These are phyloP conservation scores for Dendryphion nanum DNA, from an alignment of 2,329 filamentous ascomycete genomes.

Conservation along the genomic window DNA sequence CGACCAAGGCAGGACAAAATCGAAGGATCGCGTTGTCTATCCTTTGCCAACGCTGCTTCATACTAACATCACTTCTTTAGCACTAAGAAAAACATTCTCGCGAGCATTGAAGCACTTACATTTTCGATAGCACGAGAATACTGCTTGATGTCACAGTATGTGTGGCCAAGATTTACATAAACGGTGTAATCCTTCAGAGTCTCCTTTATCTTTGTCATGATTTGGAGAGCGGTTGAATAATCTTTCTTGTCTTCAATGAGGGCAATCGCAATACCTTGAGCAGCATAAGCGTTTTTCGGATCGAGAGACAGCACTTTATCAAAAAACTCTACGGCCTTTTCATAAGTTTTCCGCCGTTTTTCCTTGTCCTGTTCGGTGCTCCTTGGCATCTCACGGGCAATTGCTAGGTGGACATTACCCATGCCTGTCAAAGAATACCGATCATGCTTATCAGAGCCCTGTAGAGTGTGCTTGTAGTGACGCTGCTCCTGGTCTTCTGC, in stretches of 20 bases:
- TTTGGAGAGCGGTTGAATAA: conserved; percentile 73
- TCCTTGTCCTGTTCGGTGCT: conserved; percentile 88
- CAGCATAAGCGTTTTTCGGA: conserved; percentile 90
- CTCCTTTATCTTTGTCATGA: conserved; percentile 88
- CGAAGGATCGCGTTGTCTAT: conserved; percentile 73
- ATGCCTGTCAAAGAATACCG: conserved; percentile 95
- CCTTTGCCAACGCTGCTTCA: conserved; percentile 77
- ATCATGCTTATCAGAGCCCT: conserved; percentile 89
- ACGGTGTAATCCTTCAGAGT: conserved; percentile 86
- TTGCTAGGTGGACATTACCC: conserved; percentile 88
- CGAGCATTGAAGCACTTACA: conserved; percentile 36
- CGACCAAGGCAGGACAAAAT: conserved; percentile 85
- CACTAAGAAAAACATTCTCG: background rate
- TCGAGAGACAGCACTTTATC: conserved; percentile 97
- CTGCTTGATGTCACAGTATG: conserved; percentile 86
- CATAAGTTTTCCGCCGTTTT: conserved; percentile 82
- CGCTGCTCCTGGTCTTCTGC: conserved; percentile 88
- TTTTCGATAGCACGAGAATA: conserved; percentile 89
- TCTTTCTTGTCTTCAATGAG: conserved; percentile 94
- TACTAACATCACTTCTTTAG: conserved; percentile 56
- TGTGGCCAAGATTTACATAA: conserved; percentile 89
- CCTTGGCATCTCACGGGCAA: conserved; percentile 90
- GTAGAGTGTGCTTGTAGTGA: conserved; percentile 94
- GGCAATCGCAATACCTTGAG: conserved; percentile 92
- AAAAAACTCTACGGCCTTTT: conserved; percentile 95